A percentile compares a stretch with the other conserved stretches of the same genome.
Evolutionary conservation across 1,284 basidiomycete species (phyloP).

Genomic region (Trametes sp.): DNA sequence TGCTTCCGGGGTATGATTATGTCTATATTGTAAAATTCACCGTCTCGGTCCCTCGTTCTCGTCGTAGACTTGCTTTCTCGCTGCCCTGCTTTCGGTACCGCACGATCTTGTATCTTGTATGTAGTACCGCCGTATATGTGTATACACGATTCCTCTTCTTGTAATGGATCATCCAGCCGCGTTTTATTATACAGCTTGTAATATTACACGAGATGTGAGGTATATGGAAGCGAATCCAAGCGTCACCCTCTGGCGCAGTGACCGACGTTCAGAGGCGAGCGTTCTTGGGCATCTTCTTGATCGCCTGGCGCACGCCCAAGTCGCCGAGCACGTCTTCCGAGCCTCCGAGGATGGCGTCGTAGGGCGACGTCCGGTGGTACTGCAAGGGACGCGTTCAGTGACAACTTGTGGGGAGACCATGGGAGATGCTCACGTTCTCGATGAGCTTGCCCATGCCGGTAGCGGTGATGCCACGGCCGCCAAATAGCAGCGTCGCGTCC

Average conservation of each 20-base stretch:
- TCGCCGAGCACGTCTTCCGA: slow-evolving; percentile 63
- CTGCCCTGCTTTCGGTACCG: slow-evolving; percentile 11
- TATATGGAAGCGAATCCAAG: neutral
- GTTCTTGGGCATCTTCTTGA: slow-evolving; percentile 65
- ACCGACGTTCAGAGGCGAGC: no score
- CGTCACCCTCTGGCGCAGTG: neutral
- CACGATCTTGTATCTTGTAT: slow-evolving; percentile 9
- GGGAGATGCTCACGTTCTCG: slow-evolving; percentile 54
- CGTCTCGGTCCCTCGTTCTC: neutral
- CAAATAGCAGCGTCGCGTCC: slow-evolving; percentile 63
- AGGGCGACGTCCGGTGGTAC: slow-evolving; percentile 63
- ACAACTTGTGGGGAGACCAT: neutral
- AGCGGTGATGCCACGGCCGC: slow-evolving; percentile 58
- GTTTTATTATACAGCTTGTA: slow-evolving; percentile 13
- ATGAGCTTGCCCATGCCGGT: slow-evolving; percentile 64
- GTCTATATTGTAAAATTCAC: slow-evolving; percentile 5
- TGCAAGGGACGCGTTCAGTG: slow-evolving; percentile 32
- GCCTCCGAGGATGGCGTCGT: slow-evolving; percentile 61
- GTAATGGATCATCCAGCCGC: neutral
- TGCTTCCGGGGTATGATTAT: slow-evolving; percentile 4
- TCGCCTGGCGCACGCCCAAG: slow-evolving; percentile 68
- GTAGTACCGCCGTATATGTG: slow-evolving; percentile 8
- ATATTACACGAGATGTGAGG: slow-evolving; percentile 10
- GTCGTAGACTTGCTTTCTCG: slow-evolving; percentile 11
- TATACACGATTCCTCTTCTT: neutral